A percentile compares a stretch with the other conserved stretches of the same genome.
phyloP scores from a whole-genome alignment of 2,329 filamentous ascomycete genomes.

The Achaetomium macrosporum region DNA sequence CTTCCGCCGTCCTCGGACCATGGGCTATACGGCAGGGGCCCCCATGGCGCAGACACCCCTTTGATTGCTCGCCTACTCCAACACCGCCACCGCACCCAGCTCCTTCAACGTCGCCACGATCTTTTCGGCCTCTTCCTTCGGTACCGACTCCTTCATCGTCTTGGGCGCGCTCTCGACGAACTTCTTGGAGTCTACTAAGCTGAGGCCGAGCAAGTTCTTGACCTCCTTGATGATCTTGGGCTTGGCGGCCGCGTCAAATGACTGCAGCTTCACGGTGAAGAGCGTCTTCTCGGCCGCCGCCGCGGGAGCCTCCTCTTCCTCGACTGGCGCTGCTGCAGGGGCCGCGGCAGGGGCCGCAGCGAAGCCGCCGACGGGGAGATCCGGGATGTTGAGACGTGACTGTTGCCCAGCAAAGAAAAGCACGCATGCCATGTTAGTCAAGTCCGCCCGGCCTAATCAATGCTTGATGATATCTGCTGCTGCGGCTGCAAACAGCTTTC shows the following conservation, averaged over 20 bases:
- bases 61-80: slow-evolving; percentile 61
- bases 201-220: slow-evolving; percentile 90
- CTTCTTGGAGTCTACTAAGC: slow-evolving; percentile 99
- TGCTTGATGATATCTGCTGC: background rate
- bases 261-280: slow-evolving; percentile 91
- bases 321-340: slow-evolving; percentile 49
- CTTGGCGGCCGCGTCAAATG: slow-evolving; percentile 83
- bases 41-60: slow-evolving; percentile 2
- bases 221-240: slow-evolving; percentile 99
- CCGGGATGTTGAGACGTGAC: slow-evolving; percentile 94
- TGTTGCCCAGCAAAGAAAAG: slow-evolving; percentile 34
- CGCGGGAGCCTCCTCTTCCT: slow-evolving; percentile 84
- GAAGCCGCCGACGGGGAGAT: slow-evolving; percentile 91
- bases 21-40: slow-evolving; percentile 3
- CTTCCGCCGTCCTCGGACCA: slow-evolving; percentile 6
- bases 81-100: slow-evolving; percentile 77
- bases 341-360: slow-evolving; percentile 55
- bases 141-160: slow-evolving; percentile 96
- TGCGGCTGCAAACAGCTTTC: background rate
- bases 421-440: background rate
- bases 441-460: background rate
- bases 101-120: slow-evolving; percentile 91
- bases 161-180: slow-evolving; percentile 98
- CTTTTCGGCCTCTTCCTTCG: slow-evolving; percentile 99
- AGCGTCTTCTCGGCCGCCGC: slow-evolving; percentile 92